These are phyloP conservation scores for Colletotrichum trifolii DNA, from an alignment of 2,329 filamentous ascomycete species.

Conservation along the genomic window DNA sequence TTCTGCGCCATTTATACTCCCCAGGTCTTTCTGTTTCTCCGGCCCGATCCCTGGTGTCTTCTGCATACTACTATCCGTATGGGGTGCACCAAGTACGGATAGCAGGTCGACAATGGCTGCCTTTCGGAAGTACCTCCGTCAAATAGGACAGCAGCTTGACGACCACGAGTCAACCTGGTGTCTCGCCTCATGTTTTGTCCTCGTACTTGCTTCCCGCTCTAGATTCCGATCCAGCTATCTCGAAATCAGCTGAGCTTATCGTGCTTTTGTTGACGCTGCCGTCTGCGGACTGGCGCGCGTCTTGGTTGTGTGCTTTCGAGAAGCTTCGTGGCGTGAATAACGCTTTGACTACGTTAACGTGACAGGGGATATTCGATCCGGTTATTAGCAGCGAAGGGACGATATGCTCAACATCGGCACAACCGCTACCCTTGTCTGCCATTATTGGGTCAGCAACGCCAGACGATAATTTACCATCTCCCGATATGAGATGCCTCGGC, in stretches of 20 bases:
- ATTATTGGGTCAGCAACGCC: too few species aligned
- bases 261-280: neutral
- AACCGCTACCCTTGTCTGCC: too few species aligned
- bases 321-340: neutral
- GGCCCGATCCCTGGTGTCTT: neutral
- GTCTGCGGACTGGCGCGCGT: neutral
- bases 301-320: neutral
- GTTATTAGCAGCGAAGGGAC: too few species aligned
- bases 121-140: constrained; percentile 4
- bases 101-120: neutral
- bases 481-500: neutral
- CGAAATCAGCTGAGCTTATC: constrained; percentile 15
- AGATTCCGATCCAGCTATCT: neutral
- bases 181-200: constrained; percentile 27
- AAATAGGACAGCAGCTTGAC: neutral
- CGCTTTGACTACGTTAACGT: too few species aligned
- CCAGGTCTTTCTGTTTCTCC: constrained; percentile 10
- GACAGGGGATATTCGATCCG: too few species aligned
- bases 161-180: constrained; percentile 17
- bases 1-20: constrained; percentile 4
- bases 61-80: neutral
- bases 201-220: constrained; percentile 2
- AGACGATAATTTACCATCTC: neutral
- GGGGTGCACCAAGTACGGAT: neutral
- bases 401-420: too few species aligned